Percentiles rank a stretch among this genome's conserved stretches.
These are phyloP conservation scores for Chlorella sp. DNA, from an alignment of 139 green algal genomes.

Conservation along the genomic window DNA sequence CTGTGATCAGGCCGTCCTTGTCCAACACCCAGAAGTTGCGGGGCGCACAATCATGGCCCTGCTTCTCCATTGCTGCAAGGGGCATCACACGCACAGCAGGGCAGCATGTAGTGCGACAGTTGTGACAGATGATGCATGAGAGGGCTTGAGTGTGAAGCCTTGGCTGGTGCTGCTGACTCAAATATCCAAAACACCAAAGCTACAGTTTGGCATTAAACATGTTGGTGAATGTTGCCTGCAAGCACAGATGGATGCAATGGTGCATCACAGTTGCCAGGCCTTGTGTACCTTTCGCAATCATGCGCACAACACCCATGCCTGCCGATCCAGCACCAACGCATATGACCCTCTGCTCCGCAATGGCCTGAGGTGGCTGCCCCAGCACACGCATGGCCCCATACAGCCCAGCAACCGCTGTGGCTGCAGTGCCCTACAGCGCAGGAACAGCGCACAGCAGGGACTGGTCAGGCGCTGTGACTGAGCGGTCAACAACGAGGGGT, in stretches of 20 bases:
- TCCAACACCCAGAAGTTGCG: constrained; percentile 63
- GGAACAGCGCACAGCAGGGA: too few species aligned
- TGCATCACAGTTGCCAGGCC: neutral
- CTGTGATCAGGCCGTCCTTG: constrained; percentile 42
- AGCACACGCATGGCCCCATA: constrained; percentile 38
- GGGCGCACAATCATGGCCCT: constrained; percentile 37
- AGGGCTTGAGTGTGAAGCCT: neutral
- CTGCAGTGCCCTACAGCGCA: constrained; percentile 64
- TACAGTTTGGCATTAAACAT: neutral
- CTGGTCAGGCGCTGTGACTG: too few species aligned
- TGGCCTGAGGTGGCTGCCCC: constrained; percentile 13
- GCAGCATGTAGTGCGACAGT: too few species aligned
- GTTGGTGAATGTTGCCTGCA: neutral
- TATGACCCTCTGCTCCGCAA: constrained; percentile 67
- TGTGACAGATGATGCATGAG: neutral
- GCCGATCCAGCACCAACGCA: constrained; percentile 59
- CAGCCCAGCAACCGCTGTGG: constrained; percentile 47
- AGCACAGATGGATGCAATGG: neutral
- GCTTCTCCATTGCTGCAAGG: constrained; percentile 57
- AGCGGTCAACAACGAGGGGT: too few species aligned
- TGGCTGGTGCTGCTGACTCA: neutral
- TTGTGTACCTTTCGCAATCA: constrained; percentile 29
- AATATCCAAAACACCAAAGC: neutral
- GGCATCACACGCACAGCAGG: too few species aligned
- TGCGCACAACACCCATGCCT: constrained; percentile 50